A percentile compares a stretch with the other conserved stretches of the same genome.
Conservation (phyloP, 176 grass and related monocot genomes). For the Chrysopogon serrulatus region DNA sequence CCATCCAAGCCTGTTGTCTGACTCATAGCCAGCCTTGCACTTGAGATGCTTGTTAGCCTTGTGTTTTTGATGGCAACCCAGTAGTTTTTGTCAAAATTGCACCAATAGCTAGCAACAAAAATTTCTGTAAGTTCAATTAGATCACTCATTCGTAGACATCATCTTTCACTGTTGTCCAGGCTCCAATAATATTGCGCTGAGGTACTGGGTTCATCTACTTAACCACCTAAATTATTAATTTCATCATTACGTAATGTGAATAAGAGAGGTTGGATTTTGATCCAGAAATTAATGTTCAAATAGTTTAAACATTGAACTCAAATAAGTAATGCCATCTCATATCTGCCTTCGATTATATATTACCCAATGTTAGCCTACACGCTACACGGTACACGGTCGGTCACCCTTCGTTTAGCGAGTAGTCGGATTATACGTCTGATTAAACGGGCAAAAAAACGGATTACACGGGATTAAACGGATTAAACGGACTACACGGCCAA, state of each 20-base stretch:
- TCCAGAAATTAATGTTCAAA: background rate
- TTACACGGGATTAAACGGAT: too few species aligned
- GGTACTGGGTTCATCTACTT: background rate
- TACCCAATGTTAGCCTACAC: too few species aligned
- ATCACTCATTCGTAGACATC: conserved; percentile 5
- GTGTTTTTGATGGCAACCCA: conserved; percentile 79
- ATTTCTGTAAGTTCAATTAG: background rate
- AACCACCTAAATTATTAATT: background rate
- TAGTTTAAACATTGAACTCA: background rate
- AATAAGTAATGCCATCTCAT: background rate
- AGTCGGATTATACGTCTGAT: too few species aligned
- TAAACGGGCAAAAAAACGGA: too few species aligned
- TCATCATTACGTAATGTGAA: background rate
- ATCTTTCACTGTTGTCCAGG: background rate
- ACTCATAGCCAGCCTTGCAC: conserved; percentile 93
- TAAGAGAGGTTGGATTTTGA: background rate
- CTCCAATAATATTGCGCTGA: background rate
- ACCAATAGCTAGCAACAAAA: conserved; percentile 55
- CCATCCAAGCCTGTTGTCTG: conserved; percentile 59
- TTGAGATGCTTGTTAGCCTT: conserved; percentile 73
- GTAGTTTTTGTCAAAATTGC: conserved; percentile 67
- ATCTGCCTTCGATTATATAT: background rate
- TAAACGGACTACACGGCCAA: too few species aligned
- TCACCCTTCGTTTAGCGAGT: too few species aligned
- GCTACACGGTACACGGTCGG: too few species aligned